Conservation (phyloP, 2,329 filamentous ascomycete genomes). For the Penicillium janthinellum region DNA sequence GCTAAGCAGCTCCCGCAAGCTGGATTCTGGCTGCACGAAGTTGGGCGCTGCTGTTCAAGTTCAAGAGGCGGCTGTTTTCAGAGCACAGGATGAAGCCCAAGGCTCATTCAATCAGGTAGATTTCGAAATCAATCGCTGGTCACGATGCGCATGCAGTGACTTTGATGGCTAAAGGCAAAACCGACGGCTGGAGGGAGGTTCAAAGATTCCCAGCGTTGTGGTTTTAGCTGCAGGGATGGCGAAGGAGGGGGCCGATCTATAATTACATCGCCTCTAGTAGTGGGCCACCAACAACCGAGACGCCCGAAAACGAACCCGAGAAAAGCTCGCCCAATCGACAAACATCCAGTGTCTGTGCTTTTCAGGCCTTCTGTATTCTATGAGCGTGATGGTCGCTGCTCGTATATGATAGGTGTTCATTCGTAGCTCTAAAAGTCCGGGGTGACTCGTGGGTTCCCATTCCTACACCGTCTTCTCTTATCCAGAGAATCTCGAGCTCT, state of each 20-base stretch:
- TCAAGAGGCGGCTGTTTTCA: not conserved
- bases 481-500: slow-evolving; percentile 6
- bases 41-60: not conserved
- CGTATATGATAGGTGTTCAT: not conserved
- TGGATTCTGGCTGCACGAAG: not conserved
- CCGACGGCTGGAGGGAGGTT: slow-evolving; percentile 18
- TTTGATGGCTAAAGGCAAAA: slow-evolving; percentile 10
- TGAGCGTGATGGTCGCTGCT: not conserved
- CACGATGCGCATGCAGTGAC: not conserved
- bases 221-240: slow-evolving; percentile 3
- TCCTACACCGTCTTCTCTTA: slow-evolving; percentile 1
- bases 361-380: not conserved
- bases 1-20: not conserved
- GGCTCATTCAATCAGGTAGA: not conserved
- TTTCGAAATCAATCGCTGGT: not conserved
- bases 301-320: not conserved
- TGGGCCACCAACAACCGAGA: not conserved
- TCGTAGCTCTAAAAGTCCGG: not conserved
- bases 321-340: not conserved
- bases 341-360: not conserved
- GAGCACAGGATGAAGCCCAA: not conserved
- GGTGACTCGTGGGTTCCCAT: not conserved
- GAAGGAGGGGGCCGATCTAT: not conserved
- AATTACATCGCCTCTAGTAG: slow-evolving; percentile 2
- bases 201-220: slow-evolving; percentile 18